Evolutionary conservation across 1,139 yeast species (phyloP), one percentile per base, ranked within the genome.

Genomic region (Candida gigantensis): DNA sequence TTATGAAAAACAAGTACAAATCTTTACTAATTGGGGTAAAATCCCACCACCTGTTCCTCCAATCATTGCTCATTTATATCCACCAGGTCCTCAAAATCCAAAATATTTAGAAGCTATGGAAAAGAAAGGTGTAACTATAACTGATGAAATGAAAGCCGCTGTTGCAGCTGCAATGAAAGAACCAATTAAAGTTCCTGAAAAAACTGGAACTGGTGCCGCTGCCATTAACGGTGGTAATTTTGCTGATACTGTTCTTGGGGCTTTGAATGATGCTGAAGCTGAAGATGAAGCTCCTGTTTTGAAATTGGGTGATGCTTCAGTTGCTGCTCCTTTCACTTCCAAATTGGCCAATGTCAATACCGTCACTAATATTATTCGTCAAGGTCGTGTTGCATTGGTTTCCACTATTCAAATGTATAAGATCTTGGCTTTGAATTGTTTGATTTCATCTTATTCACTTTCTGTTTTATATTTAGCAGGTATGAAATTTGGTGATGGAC

Each of bases 351-450:
- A 85, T 58, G 98, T 94, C 33, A 79, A 92, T 39, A 84, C 98
- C 38, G 97, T 94, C 40, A 86, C 96, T 37, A 84, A 89, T 56
- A 87, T 92, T 49, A 79, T 92, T 51, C 90, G 99, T 66, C 97
- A 94, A 74, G 99, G 99, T 50, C 89, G 99, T 68, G 88, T 96
- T 72, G 96, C 99, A 8, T 74, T 92, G 52, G 97, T 94, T 39
- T 89, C 97, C 11, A 92, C 98, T 14, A 90, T 92, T 56, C 98
- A 92, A 68, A 94, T 92, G 98, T 94, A 94, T 76, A 92, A 92
- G 72, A 92, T 92, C 54, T 73, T 92, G 58, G 98, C 99, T 0
- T 76, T 92, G 68, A 92, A 92, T 63, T 94, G 98, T 77, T 77
- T 92, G 70, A 89, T 92, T 67, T 84, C 96, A 47, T 98, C 99